Evolutionary conservation across 495 filamentous ascomycete species (phyloP).

Genomic region (Aspergillus olivimuriae): DNA sequence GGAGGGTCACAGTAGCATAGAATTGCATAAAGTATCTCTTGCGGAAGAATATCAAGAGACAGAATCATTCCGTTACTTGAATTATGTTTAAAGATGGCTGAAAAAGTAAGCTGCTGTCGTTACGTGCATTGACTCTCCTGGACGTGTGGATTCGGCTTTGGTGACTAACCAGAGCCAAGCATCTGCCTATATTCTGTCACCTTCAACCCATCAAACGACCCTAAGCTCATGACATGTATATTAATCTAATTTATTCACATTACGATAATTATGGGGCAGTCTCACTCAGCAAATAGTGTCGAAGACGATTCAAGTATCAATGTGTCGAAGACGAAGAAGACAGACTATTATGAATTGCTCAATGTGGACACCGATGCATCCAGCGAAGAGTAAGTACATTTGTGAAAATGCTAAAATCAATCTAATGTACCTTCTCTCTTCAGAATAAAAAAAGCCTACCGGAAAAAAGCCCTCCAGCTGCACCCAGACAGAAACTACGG

Average conservation of each 20-base stretch:
- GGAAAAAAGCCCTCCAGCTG: slow-evolving; percentile 81
- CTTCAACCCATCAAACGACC: too few relatives aligned
- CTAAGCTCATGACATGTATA: too few relatives aligned
- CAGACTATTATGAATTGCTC: slow-evolving; percentile 89
- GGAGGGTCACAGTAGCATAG: slow-evolving; percentile 52
- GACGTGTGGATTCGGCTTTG: too few relatives aligned
- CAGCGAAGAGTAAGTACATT: slow-evolving; percentile 70
- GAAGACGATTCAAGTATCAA: too few relatives aligned
- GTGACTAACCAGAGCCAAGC: too few relatives aligned
- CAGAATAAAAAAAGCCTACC: slow-evolving; percentile 92
- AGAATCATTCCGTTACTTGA: slow-evolving; percentile 29
- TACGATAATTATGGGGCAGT: slow-evolving; percentile 72
- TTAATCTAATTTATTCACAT: too few relatives aligned
- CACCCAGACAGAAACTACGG: slow-evolving; percentile 95
- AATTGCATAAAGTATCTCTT: slow-evolving; percentile 69
- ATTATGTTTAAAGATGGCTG: not conserved
- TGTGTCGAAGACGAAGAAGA: slow-evolving; percentile 44
- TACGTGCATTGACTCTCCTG: too few relatives aligned
- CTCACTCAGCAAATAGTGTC: slow-evolving; percentile 64
- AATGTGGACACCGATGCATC: slow-evolving; percentile 62
- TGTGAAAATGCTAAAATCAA: too few relatives aligned
- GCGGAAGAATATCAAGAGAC: slow-evolving; percentile 50
- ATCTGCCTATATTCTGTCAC: too few relatives aligned
- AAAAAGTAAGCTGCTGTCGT: too few relatives aligned
- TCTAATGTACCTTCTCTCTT: too few relatives aligned